Evolutionary conservation across 306 rosid species (phyloP), one percentile per base, ranked within the genome.

Genomic region (Benincasa hispida): DNA sequence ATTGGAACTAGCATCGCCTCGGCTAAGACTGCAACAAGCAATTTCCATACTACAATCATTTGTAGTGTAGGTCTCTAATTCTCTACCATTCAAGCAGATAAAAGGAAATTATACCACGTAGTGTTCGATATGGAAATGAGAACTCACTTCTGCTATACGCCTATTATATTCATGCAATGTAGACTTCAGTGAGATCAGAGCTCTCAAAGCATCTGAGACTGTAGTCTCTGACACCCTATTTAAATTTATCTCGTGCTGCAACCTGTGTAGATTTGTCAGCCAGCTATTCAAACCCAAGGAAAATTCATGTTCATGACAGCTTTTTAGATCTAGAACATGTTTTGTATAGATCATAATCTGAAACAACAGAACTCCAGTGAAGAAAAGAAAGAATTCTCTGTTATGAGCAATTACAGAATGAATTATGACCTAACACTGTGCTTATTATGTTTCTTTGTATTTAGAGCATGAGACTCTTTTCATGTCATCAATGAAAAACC

Each of bases 61-160:
- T 50, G n/a, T 10, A 3, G 19, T 45, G 17, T 48, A 2, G 18
- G 19, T 39, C 30, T 42, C 48, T 19, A 48, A 15, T 12, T 35
- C 47, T 21, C 45, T 17, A 45, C 5, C 53, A 51, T 45, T 45
- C 19, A 3, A 25, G 73, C 37, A 35, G 4, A 74, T 61, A 32
- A 5, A 74, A 48, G 39, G 47, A 48, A 27, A 28, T 10, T 13
- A 18, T 27, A 24, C 0, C 42, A 51, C 25, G 4, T 19, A 72
- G 59, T 45, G 41, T 45, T 45, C 10, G 0, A 47, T 18, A 51
- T 28, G 21, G 15, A 74, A 53, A 27, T 72, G 27, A 37, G 21
- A 82, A 85, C 89, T 87, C 79, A 93, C 98, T 89, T 91, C 92
- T 68, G 98, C 97, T 80, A 88, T 82, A 25, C 77, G 82, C 87